Conservation (phyloP, 192 early-diverging fungal genomes). For the Coemansia sp. region DNA sequence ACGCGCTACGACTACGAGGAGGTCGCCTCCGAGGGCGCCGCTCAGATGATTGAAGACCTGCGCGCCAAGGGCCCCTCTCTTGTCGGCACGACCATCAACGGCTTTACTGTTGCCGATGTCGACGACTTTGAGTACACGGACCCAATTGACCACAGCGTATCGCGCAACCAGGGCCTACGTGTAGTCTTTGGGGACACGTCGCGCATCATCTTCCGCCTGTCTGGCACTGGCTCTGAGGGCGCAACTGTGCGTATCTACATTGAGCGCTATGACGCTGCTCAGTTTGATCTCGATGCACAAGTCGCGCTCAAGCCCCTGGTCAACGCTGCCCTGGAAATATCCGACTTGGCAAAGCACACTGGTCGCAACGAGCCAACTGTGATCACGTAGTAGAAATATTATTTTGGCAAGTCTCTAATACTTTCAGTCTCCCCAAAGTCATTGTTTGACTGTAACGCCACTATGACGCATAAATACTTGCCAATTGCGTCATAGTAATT, state of each 20-base stretch:
- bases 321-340: slow-evolving; percentile 73
- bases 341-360: slow-evolving; percentile 74
- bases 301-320: slow-evolving; percentile 87
- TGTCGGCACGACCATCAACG: slow-evolving; percentile 64
- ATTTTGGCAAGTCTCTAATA: too few relatives aligned
- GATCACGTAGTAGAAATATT: slow-evolving; percentile 68
- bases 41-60: slow-evolving; percentile 74
- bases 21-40: slow-evolving; percentile 75
- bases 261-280: slow-evolving; percentile 67
- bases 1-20: slow-evolving; percentile 96
- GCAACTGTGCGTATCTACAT: slow-evolving; percentile 96
- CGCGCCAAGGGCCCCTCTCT: slow-evolving; percentile 55
- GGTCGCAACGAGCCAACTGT: slow-evolving; percentile 89
- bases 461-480: too few relatives aligned
- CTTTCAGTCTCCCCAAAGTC: too few relatives aligned
- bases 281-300: slow-evolving; percentile 71
- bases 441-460: too few relatives aligned
- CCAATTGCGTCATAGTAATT: too few relatives aligned
- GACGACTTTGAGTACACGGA: slow-evolving; percentile 96
- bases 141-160: slow-evolving; percentile 83
- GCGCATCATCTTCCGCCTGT: slow-evolving; percentile 87
- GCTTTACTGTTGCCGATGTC: slow-evolving; percentile 49
- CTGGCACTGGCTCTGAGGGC: slow-evolving; percentile 92
- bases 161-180: slow-evolving; percentile 86
- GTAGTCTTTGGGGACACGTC: slow-evolving; percentile 90